A percentile compares a stretch with the other conserved stretches of the same genome.
Evolutionary conservation across 345 rosid species (phyloP).

Genomic region (Angophora floribunda): DNA sequence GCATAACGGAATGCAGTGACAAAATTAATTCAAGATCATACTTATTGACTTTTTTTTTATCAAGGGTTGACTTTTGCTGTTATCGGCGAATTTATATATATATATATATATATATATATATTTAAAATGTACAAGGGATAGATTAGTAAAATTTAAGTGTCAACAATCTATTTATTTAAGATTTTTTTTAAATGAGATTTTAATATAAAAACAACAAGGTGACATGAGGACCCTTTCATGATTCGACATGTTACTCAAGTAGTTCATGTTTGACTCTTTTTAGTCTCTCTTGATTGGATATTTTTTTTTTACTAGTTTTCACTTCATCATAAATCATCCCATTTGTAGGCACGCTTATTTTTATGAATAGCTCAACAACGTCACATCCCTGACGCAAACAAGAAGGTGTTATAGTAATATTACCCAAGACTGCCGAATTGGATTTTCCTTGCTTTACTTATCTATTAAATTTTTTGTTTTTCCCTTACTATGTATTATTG

Average conservation of each 20-base stretch:
- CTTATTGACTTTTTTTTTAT: no score
- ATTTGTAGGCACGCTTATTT: not conserved
- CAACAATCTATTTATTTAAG: not conserved
- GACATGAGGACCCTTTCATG: not conserved
- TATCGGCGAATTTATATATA: rapidly evolving
- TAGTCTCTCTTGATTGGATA: not conserved
- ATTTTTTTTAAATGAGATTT: not conserved
- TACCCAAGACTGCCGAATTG: not conserved
- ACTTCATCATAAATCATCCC: not conserved
- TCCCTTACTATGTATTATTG: not conserved
- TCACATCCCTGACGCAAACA: not conserved
- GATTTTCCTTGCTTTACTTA: not conserved
- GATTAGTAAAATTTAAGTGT: not conserved
- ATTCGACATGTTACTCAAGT: not conserved
- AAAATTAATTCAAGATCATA: no score
- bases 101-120: no score
- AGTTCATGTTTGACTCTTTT: not conserved
- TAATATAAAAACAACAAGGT: no score
- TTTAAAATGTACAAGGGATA: not conserved
- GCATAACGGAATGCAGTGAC: no score
- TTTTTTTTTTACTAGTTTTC: not conserved
- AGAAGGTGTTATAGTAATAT: no score
- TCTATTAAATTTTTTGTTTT: not conserved
- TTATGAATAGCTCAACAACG: not conserved
- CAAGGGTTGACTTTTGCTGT: no score